Evolutionary conservation across 192 early-diverging fungal species (phyloP).

Genomic region (Podochytrium sp.): DNA sequence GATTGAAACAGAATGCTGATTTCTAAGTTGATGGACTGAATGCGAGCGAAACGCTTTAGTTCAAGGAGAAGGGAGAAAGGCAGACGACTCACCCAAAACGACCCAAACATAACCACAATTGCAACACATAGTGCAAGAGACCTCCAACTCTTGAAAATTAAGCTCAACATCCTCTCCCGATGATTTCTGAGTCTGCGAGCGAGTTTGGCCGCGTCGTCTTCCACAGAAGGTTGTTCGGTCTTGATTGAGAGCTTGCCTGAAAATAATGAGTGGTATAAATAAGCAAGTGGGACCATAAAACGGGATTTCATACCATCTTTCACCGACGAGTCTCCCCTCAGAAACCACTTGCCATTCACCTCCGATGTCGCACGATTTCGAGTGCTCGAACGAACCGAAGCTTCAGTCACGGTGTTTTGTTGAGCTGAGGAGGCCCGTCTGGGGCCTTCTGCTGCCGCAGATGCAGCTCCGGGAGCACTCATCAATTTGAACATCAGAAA

Average conservation of each 20-base stretch:
- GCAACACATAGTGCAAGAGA: neutral
- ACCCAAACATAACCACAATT: constrained; percentile 7
- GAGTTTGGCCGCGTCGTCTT: neutral
- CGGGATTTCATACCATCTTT: neutral
- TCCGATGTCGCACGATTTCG: neutral
- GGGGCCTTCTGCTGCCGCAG: too few relatives aligned
- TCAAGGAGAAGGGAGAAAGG: too few relatives aligned
- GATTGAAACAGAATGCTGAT: neutral
- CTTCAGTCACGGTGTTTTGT: neutral
- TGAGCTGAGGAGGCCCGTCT: neutral
- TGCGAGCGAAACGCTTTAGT: neutral
- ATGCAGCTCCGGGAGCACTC: neutral
- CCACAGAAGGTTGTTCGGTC: neutral
- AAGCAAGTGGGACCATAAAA: neutral
- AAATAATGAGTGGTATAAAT: too few relatives aligned
- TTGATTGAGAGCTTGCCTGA: too few relatives aligned
- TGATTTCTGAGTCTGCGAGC: neutral
- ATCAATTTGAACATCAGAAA: neutral
- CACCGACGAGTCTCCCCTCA: too few relatives aligned
- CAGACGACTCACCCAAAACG: constrained; percentile 14
- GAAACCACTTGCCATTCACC: too few relatives aligned
- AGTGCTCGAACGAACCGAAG: neutral
- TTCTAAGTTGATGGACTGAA: neutral
- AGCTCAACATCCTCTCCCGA: neutral
- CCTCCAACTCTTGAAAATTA: constrained; percentile 19